Base-by-base conservation (phyloP, 1,284 basidiomycete species). In the Vanrija sp. region DNA sequence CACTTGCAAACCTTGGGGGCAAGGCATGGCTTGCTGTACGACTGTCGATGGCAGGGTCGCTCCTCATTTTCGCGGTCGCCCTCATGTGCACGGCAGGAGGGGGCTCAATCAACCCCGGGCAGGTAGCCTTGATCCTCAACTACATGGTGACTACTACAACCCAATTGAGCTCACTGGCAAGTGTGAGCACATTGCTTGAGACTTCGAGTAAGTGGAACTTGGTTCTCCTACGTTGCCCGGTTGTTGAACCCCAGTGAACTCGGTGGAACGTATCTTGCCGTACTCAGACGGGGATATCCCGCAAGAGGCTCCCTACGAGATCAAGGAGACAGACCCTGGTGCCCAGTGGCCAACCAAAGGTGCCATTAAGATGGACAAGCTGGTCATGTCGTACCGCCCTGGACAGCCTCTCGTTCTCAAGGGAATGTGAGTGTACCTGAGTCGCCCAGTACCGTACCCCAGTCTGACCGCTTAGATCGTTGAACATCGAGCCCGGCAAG, bases 111-210 rank as follows among this genome's bases (percentile, higher is more conserved):
- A 82, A 79, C 51, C 79, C 87, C 0, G 83, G 86, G 0, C 79
- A 86, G 62, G 84, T 87, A 38, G 88, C 87, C 58, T 76, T 90
- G n/a, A 83, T 87, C 5, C 70, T 91, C 42, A 86, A 85, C 0
- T 89, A 69, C 59, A 38, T 68, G 81, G n/a, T n/a, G 1, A 7
- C 21, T 9, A 83, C 81, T 3, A 78, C 79, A 10, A 52, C 62
- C 3, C 59, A 60, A 3, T 65, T 49, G 6, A 23, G 70, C 84
- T 9, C 80, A 79, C 0, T 83, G 7, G 83, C 85, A 3, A 83
- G 85, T 69, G 81, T 85, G 12, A 83, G 85, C 74, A 83, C 67
- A 40, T 59, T 65, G 48, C 29, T 39, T 18, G 42, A 51, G 8
- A 16, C 16, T 10, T 50, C 43, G 53, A 56, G 64, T 3, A 26